phyloP scores from a whole-genome alignment of 208 protist genomes.

The Wallacemonas sp. region DNA sequence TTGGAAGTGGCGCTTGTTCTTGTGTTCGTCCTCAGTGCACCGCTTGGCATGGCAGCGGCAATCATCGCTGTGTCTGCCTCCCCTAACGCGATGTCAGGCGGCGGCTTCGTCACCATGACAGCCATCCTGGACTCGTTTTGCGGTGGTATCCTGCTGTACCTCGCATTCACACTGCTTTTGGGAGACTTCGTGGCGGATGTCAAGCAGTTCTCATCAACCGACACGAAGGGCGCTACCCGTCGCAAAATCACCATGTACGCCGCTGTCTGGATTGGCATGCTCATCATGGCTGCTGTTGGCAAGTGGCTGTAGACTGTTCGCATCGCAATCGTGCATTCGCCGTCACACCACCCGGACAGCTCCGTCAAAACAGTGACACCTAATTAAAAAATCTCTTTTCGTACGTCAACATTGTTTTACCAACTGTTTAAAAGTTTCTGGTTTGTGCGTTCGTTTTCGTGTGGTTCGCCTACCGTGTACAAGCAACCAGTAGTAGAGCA shows the following conservation, averaged over 20 bases:
- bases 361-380: too few relatives aligned
- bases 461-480: too few relatives aligned
- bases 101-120: constrained; percentile 21
- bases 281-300: constrained; percentile 42
- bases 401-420: too few relatives aligned
- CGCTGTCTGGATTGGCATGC: constrained; percentile 42
- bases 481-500: too few relatives aligned
- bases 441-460: too few relatives aligned
- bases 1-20: constrained; percentile 21
- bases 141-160: constrained; percentile 51
- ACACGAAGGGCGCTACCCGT: too few relatives aligned
- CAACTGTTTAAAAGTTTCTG: too few relatives aligned
- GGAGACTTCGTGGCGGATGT: constrained; percentile 32
- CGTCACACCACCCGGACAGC: too few relatives aligned
- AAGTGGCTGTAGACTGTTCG: constrained; percentile 57
- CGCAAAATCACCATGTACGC: too few relatives aligned
- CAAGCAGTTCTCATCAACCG: constrained; percentile 13
- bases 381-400: too few relatives aligned
- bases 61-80: constrained; percentile 10
- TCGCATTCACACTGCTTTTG: constrained; percentile 47
- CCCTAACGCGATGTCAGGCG: constrained; percentile 13
- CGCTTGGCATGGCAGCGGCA: constrained; percentile 17
- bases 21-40: constrained; percentile 30
- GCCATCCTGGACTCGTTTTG: constrained; percentile 30
- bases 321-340: too few relatives aligned